Base-by-base conservation (phyloP, 768 basidiomycete genomes). In the Cyathus striatus region DNA sequence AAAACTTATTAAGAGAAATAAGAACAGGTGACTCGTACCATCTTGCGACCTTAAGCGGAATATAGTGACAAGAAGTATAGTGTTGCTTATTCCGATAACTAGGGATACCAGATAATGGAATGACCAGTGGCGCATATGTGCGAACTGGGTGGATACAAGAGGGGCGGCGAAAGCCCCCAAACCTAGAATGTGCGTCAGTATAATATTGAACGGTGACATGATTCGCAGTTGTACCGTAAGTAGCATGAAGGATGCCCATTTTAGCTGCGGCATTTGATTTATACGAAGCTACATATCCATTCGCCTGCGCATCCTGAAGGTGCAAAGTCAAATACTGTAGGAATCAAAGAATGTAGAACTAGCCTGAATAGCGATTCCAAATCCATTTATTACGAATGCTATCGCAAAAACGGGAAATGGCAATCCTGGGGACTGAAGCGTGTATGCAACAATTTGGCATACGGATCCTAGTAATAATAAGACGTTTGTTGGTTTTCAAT, bases 141-240 rank as follows among this genome's bases (percentile, higher is more conserved):
- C 70, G 49, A 94, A 93, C 44, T 90, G 86, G 0, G 92, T 94
- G 0, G 90, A 75, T 0, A 84, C 78, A 14, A 94, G 71, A 2
- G 92, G 91, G 0, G 90, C 61, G n/a, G n/a, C n/a, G n/a, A n/a
- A n/a, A n/a, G n/a, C n/a, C n/a, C n/a, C n/a, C n/a, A n/a, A n/a
- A n/a, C 86, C 84, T 86, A 38, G n/a, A 26, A 39, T 7, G 7
- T 36, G 23, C 10, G 35, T 38, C 44, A 16, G 40, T 41, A 14
- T 12, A 18, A n/a, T 1, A 33, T 3, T 10, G 21, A 23, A 3
- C 10, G 5, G 9, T 23, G n/a, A 16, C 12, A 7, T 4, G 1
- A 23, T 0, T 25, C 18, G 18, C 9, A 13, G 26, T 39, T 50
- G n/a, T 43, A 70, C 83, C 83, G 51, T 86, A 87, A 2, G 73